Base-by-base conservation (phyloP, 805 yeast species). In the Grigorovia yakushimaensis region DNA sequence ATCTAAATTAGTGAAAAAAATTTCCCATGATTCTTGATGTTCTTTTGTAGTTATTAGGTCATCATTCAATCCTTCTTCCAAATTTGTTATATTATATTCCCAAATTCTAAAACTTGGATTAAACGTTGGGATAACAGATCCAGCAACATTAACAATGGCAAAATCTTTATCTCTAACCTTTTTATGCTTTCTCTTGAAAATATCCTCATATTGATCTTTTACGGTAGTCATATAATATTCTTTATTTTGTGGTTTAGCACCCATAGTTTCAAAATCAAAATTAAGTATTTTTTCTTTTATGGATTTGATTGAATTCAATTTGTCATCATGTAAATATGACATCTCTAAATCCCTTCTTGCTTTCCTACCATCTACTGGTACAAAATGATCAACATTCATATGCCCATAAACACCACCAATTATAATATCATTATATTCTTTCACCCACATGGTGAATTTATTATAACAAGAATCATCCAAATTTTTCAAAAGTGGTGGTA, bases 321-420 rank as follows among this genome's bases (percentile, higher is more conserved):
- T 51, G 13, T 43, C 51, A 43, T 52, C 48, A n/a, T 48, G 22
- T 15, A 13, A 11, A 15, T 33, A 19, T 11, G 17, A 19, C 10
- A 35, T 10, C 58, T 53, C 59, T 46, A 53, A 45, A 19, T 53
- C 74, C 49, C 73, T 71, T 69, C 84, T 81, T 0, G 93, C 86
- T 53, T 77, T 75, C 43, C 73, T 74, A 1, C 87, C 74, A 66
- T 87, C 91, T 50, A 83, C 69, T 0, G 94, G 88, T 41, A 84
- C 73, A 61, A 84, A 86, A 66, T 87, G 95, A 60, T 88, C 95
- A 47, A 86, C 71, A 64, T 87, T 87, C 95, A 87, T 87, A 61
- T 87, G 96, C 0, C 96, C 96, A 61, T 76, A 87, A 27, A 87
- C 66, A 10, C 89, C 88, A 18, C 95, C 95, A 51, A 88, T 71